Conservation (phyloP, 2,329 filamentous ascomycete genomes). For the Amphichorda felina region DNA sequence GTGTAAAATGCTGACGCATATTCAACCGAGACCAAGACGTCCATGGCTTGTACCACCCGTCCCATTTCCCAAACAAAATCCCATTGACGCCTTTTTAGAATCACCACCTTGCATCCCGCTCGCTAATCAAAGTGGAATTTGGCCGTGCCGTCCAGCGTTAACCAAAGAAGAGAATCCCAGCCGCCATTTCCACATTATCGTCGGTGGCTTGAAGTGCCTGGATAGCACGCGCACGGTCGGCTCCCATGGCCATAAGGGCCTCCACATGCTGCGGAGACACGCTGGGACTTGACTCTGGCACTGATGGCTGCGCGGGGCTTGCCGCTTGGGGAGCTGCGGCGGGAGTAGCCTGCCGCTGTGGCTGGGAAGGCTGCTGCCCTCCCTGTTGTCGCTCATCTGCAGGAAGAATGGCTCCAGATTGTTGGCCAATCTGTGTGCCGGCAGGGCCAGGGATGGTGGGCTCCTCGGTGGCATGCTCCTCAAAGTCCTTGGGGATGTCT, state of each 20-base stretch:
- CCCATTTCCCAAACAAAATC: too few species aligned
- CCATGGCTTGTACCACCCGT: too few species aligned
- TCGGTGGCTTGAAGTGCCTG: conserved; percentile 71
- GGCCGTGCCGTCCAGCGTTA: neutral
- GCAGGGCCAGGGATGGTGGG: conserved; percentile 76
- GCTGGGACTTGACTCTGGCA: conserved; percentile 13
- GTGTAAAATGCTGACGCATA: neutral
- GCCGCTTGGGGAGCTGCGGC: conserved; percentile 12
- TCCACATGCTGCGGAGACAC: conserved; percentile 58
- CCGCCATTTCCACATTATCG: conserved; percentile 83
- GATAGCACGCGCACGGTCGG: conserved; percentile 63
- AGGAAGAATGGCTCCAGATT: conserved; percentile 60
- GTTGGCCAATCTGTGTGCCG: conserved; percentile 78
- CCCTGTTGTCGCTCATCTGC: conserved; percentile 3
- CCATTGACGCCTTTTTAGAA: neutral
- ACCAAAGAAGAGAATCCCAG: conserved; percentile 55
- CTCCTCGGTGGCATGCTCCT: conserved; percentile 65
- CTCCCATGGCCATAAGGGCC: conserved; percentile 66
- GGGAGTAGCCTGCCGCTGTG: conserved; percentile 7
- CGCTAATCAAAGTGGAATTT: neutral
- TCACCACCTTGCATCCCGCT: neutral
- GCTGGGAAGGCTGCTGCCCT: conserved; percentile 2
- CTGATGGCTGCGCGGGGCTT: conserved; percentile 11
- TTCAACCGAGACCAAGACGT: too few species aligned
- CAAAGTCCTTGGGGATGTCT: conserved; percentile 80